Conservation (phyloP, 768 basidiomycete species). For the Rickenella mellea region DNA sequence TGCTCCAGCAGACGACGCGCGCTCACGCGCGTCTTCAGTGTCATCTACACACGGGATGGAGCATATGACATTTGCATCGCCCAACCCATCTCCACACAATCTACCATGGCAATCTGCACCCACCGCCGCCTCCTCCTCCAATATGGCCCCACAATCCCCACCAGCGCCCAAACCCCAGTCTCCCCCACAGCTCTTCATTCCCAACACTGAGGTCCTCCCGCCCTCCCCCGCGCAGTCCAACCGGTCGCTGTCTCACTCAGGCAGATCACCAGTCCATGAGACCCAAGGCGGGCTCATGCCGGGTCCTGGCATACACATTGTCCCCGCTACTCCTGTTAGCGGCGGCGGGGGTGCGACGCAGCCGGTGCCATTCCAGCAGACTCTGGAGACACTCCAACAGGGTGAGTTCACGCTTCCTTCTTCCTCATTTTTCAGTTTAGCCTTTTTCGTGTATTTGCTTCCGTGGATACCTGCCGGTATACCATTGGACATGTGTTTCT, state of each 20-base stretch:
- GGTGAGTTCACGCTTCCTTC: conserved; percentile 28
- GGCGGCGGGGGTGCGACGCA: conserved; percentile 48
- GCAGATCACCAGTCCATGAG: conserved; percentile 1
- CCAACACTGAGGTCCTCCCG: conserved; percentile 18
- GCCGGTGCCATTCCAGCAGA: conserved; percentile 41
- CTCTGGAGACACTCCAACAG: conserved; percentile 41
- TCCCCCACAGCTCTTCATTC: conserved; percentile 51
- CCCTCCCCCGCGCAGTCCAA: conserved; percentile 24
- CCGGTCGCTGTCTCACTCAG: conserved; percentile 25
- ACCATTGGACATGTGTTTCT: no score
- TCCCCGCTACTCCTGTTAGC: conserved; percentile 74
- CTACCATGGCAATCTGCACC: conserved; percentile 52
- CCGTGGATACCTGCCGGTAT: no score
- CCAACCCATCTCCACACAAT: conserved; percentile 43
- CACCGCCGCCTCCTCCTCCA: conserved; percentile 43
- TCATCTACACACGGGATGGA: conserved; percentile 40
- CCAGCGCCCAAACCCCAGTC: conserved; percentile 47
- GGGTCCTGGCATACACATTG: conserved; percentile 66
- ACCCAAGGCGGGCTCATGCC: conserved; percentile 28
- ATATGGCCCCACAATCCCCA: conserved; percentile 23
- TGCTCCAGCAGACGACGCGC: conserved; percentile 32
- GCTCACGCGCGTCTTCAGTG: conserved; percentile 58
- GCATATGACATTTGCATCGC: conserved; percentile 34
- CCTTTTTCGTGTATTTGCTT: neutral
- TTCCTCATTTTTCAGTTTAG: conserved; percentile 4